Evolutionary conservation across 345 rosid species (phyloP).

Genomic region (Sonneratia alba): DNA sequence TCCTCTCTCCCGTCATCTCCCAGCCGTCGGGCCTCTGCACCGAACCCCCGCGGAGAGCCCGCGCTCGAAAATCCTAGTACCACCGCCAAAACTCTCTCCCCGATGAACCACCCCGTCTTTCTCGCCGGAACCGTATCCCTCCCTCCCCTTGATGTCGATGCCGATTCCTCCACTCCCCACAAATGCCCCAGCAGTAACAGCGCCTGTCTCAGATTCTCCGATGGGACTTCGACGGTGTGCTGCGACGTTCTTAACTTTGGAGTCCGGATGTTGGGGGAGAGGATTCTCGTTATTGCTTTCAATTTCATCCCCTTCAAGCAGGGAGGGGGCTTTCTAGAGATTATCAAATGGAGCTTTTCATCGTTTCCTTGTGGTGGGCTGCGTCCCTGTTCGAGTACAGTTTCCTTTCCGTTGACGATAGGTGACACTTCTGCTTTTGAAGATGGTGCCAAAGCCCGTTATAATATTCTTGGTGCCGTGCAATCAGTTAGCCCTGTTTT

Average conservation of each 20-base stretch:
- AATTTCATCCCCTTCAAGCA: slow-evolving; percentile 59
- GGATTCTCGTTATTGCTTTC: slow-evolving; percentile 50
- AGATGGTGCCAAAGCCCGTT: slow-evolving; percentile 26
- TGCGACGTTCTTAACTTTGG: slow-evolving; percentile 58
- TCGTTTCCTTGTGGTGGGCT: slow-evolving; percentile 15
- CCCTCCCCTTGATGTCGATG: slow-evolving; percentile 16
- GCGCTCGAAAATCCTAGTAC: slow-evolving; percentile 9
- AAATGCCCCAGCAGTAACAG: slow-evolving; percentile 36
- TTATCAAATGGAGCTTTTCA: slow-evolving; percentile 47
- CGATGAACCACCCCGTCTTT: slow-evolving; percentile 32
- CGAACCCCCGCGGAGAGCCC: slow-evolving; percentile 11
- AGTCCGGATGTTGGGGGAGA: slow-evolving; percentile 26
- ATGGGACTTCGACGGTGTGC: slow-evolving; percentile 43
- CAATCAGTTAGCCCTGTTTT: slow-evolving; percentile 64
- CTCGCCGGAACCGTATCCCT: slow-evolving; percentile 55
- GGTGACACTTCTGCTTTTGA: slow-evolving; percentile 7
- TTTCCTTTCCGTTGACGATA: slow-evolving; percentile 36
- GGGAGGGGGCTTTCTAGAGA: slow-evolving; percentile 63
- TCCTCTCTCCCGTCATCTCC: slow-evolving; percentile 28
- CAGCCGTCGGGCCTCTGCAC: slow-evolving; percentile 7
- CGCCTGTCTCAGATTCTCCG: slow-evolving; percentile 60
- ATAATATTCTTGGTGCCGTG: slow-evolving; percentile 41
- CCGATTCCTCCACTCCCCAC: slow-evolving; percentile 19
- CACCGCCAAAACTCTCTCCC: slow-evolving; percentile 26
- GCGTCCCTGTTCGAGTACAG: slow-evolving; percentile 20